Percentiles rank a stretch among this genome's conserved stretches.
These are phyloP conservation scores for Phytophthora cactorum DNA, from an alignment of 352 stramenopile genomes.

Conservation along the genomic window DNA sequence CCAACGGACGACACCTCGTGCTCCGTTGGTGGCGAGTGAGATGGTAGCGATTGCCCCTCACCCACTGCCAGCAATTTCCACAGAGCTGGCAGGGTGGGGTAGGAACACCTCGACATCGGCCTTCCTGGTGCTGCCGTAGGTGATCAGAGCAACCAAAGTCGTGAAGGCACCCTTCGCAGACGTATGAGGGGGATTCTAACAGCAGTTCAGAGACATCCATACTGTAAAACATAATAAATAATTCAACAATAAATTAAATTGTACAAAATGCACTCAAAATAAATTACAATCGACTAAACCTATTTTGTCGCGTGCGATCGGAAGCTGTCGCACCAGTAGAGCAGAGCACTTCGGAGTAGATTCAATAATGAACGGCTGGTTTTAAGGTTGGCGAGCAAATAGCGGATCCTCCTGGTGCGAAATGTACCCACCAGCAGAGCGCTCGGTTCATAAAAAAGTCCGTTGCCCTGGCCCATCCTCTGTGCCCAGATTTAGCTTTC, in stretches of 20 bases:
- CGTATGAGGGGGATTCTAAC: neutral
- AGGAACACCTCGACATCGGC: neutral
- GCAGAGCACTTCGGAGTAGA: conserved; percentile 5
- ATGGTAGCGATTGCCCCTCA: conserved; percentile 1
- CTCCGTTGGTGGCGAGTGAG: neutral
- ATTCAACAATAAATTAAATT: conserved; percentile 8
- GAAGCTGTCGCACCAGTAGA: conserved; percentile 1
- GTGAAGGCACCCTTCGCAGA: neutral
- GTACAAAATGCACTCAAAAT: neutral
- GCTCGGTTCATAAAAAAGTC: too few relatives aligned
- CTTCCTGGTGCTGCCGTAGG: neutral
- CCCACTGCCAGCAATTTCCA: neutral
- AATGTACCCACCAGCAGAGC: too few relatives aligned
- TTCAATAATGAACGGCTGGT: conserved; percentile 8
- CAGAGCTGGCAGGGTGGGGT: neutral
- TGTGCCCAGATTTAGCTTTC: too few relatives aligned
- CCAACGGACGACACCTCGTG: neutral
- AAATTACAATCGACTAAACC: neutral
- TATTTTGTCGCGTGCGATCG: neutral
- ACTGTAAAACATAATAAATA: neutral
- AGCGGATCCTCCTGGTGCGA: neutral
- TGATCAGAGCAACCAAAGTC: conserved; percentile 3
- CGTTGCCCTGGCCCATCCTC: too few relatives aligned
- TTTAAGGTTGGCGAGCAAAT: neutral
- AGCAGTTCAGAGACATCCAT: neutral